A percentile compares a stretch with the other conserved stretches of the same genome.
These are phyloP conservation scores for Fremontodendron californicum DNA, from an alignment of 345 rosid genomes.

Conservation along the genomic window DNA sequence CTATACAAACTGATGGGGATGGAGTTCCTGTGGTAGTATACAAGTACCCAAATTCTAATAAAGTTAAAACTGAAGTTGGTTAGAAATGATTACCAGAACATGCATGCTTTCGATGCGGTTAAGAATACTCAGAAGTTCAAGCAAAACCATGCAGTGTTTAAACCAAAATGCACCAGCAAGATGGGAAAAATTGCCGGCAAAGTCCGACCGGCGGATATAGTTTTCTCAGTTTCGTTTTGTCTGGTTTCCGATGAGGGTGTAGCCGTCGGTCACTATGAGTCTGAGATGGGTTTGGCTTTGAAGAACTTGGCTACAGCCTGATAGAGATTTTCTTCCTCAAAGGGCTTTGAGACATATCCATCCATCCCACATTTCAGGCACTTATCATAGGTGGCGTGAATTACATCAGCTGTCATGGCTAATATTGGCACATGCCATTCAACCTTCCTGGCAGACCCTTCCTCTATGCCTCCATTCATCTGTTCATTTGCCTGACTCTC, in stretches of 20 bases:
- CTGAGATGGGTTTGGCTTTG: conserved; percentile 41
- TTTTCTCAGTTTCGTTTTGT: neutral
- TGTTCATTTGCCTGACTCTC: conserved; percentile 65
- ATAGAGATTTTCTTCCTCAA: conserved; percentile 90
- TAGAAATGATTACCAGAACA: conserved; percentile 21
- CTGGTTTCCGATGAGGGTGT: neutral
- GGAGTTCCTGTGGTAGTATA: conserved; percentile 28
- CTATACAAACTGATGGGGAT: conserved; percentile 38
- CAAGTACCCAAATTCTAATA: conserved; percentile 24
- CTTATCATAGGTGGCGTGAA: conserved; percentile 83
- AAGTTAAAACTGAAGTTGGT: conserved; percentile 30
- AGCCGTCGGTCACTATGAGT: conserved; percentile 11
- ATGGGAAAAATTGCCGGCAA: conserved; percentile 34
- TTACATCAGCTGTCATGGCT: conserved; percentile 98
- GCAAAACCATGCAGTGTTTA: neutral
- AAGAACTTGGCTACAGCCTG: conserved; percentile 87
- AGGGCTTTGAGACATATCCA: conserved; percentile 91
- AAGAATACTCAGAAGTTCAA: neutral
- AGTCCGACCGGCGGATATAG: neutral
- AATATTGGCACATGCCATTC: conserved; percentile 80
- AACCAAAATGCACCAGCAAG: conserved; percentile 29
- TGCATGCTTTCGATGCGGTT: neutral
- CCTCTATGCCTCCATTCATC: conserved; percentile 25
- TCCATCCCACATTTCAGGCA: conserved; percentile 94
- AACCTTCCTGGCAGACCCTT: conserved; percentile 12